Conservation (phyloP, 2,329 filamentous ascomycete genomes). For the Laburnicola sp. region DNA sequence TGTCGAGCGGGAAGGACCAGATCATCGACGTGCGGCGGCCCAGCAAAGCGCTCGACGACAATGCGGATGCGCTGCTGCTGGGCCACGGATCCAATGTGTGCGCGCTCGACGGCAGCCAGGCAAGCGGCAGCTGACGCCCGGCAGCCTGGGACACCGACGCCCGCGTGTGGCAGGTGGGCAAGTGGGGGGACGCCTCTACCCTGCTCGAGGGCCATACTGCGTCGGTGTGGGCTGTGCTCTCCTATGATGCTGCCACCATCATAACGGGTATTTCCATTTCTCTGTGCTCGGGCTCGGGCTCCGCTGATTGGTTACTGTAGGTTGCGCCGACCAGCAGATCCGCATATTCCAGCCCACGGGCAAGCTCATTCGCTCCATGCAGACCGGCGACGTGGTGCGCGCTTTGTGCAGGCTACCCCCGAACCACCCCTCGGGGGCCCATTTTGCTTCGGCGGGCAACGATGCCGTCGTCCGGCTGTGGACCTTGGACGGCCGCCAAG, state of each 20-base stretch:
- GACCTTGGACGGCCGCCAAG: conserved; percentile 75
- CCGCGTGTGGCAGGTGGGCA: conserved; percentile 80
- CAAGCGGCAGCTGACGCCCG: no score
- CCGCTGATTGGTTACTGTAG: conserved; percentile 41
- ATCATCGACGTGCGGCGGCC: conserved; percentile 88
- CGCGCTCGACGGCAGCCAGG: conserved; percentile 75
- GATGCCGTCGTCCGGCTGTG: conserved; percentile 87
- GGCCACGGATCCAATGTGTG: conserved; percentile 90
- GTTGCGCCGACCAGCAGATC: conserved; percentile 86
- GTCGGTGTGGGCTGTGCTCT: conserved; percentile 89
- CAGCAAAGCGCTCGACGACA: conserved; percentile 66
- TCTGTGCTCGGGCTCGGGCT: background rate
- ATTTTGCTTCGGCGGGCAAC: conserved; percentile 95
- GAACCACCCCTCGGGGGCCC: conserved; percentile 76
- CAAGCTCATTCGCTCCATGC: conserved; percentile 65
- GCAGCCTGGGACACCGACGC: conserved; percentile 92
- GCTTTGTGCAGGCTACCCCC: conserved; percentile 81
- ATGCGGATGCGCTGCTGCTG: conserved; percentile 82
- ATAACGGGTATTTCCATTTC: conserved; percentile 62
- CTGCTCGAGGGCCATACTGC: conserved; percentile 75
- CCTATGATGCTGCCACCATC: conserved; percentile 76
- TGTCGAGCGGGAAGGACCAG: conserved; percentile 87
- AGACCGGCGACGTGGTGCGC: conserved; percentile 78
- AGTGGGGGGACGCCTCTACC: conserved; percentile 73
- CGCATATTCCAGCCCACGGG: conserved; percentile 74